Conservation (phyloP, 208 protist species). For the Acanthamoeba lugdunensis region DNA sequence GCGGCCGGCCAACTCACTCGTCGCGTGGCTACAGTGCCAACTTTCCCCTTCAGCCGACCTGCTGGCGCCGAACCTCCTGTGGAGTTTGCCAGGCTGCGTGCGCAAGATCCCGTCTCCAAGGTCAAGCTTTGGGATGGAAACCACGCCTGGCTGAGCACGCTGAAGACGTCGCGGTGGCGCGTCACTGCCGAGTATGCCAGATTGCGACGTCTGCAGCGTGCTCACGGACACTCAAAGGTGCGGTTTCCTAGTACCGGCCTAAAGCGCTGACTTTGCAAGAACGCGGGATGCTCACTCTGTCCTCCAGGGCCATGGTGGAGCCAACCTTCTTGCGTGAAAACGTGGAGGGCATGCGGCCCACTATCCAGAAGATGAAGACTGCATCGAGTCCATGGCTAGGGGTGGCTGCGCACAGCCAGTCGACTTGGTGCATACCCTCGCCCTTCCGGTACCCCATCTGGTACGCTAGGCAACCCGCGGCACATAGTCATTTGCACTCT, state of each 20-base stretch:
- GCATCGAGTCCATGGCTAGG: neutral
- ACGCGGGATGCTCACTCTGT: neutral
- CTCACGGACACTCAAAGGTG: neutral
- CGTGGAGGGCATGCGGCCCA: neutral
- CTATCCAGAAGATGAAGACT: no score
- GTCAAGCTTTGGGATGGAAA: neutral
- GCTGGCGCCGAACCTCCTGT: neutral
- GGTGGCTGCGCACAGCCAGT: neutral
- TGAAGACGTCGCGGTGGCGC: neutral
- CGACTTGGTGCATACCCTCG: neutral
- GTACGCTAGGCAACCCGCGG: neutral
- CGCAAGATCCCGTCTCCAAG: neutral
- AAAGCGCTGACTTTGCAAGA: neutral
- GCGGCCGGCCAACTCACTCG: no score
- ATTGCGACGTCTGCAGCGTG: neutral
- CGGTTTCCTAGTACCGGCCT: no score
- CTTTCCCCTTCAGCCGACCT: neutral
- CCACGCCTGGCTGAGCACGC: neutral
- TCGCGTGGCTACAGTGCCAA: no score
- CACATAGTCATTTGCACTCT: no score
- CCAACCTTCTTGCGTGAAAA: neutral
- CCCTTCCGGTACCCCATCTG: neutral
- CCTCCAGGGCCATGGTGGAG: neutral
- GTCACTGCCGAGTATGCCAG: neutral
- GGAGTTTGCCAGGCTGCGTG: neutral